Conservation (phyloP, 1,284 basidiomycete species). For the Macrocystidia cucumis region DNA sequence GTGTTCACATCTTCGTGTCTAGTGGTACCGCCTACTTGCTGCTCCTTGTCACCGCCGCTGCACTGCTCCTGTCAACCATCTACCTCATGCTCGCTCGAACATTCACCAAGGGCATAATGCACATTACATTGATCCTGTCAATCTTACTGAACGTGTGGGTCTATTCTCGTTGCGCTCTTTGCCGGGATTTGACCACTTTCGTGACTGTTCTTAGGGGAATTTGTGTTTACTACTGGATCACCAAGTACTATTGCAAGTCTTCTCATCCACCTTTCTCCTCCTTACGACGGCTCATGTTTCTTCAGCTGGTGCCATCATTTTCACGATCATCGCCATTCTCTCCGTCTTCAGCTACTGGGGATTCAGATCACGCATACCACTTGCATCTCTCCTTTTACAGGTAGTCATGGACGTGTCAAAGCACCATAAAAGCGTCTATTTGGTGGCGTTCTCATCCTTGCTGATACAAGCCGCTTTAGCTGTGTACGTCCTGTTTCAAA, state of each 20-base stretch:
- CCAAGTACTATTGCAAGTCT: conserved; percentile 63
- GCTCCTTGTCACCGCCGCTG: conserved; percentile 55
- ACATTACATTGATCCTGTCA: conserved; percentile 68
- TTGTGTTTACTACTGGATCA: conserved; percentile 73
- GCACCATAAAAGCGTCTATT: conserved; percentile 75
- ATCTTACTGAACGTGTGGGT: conserved; percentile 70
- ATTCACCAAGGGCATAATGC: conserved; percentile 78
- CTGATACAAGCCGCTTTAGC: conserved; percentile 64
- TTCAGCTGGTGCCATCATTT: conserved; percentile 68
- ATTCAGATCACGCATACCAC: conserved; percentile 66
- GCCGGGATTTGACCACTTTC: conserved; percentile 4
- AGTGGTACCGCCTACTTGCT: conserved; percentile 61
- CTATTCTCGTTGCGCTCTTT: conserved; percentile 5
- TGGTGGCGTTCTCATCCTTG: conserved; percentile 68
- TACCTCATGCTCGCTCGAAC: conserved; percentile 70
- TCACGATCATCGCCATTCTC: conserved; percentile 62
- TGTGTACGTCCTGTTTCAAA: conserved; percentile 44
- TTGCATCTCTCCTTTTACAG: conserved; percentile 73
- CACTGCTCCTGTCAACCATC: conserved; percentile 49
- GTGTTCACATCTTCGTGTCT: conserved; percentile 15
- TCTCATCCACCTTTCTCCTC: neutral
- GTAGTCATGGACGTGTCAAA: conserved; percentile 81
- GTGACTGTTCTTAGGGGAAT: conserved; percentile 36
- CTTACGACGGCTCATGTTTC: conserved; percentile 10
- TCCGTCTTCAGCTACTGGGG: conserved; percentile 62